Conservation (phyloP, 2,329 filamentous ascomycete species). For the Aphanocladium album region DNA sequence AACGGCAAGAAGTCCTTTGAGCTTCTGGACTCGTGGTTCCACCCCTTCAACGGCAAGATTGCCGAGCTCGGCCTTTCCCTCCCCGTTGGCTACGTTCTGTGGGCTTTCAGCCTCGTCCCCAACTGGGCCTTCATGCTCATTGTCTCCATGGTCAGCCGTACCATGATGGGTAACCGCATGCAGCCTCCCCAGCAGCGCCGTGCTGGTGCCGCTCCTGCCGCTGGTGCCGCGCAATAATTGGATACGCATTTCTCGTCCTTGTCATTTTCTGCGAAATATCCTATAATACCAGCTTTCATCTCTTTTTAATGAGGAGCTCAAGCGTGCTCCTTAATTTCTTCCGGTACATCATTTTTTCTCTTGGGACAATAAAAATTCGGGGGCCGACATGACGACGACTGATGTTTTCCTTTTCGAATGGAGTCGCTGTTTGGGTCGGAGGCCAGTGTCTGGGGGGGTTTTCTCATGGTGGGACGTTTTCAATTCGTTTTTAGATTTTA, state of each 20-base stretch:
- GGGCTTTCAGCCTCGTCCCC: slow-evolving; percentile 60
- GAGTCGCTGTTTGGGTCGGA: slow-evolving; percentile 7
- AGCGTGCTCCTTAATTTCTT: slow-evolving; percentile 10
- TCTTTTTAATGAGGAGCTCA: slow-evolving; percentile 3
- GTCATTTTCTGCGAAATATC: slow-evolving; percentile 1
- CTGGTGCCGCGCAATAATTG: slow-evolving; percentile 10
- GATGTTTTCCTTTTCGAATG: slow-evolving; percentile 8
- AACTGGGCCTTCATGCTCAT: slow-evolving; percentile 76
- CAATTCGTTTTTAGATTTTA: slow-evolving; percentile 16
- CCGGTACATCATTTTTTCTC: slow-evolving; percentile 7
- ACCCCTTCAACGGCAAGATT: slow-evolving; percentile 67
- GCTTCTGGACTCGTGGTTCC: slow-evolving; percentile 60
- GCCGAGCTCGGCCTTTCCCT: slow-evolving; percentile 57
- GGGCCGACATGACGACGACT: slow-evolving; percentile 6
- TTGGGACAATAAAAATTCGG: slow-evolving; percentile 7
- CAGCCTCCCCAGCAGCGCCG: slow-evolving; percentile 12
- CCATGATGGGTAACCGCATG: slow-evolving; percentile 53
- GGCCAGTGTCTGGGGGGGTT: background rate
- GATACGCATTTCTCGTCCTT: background rate
- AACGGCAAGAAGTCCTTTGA: slow-evolving; percentile 46
- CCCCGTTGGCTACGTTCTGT: slow-evolving; percentile 63
- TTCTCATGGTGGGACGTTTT: slow-evolving; percentile 7
- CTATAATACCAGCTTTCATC: slow-evolving; percentile 11
- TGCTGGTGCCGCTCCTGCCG: background rate
- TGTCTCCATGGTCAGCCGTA: slow-evolving; percentile 67